phyloP scores from a whole-genome alignment of 1,284 basidiomycete genomes.

The Ceratobasidium sp. region DNA sequence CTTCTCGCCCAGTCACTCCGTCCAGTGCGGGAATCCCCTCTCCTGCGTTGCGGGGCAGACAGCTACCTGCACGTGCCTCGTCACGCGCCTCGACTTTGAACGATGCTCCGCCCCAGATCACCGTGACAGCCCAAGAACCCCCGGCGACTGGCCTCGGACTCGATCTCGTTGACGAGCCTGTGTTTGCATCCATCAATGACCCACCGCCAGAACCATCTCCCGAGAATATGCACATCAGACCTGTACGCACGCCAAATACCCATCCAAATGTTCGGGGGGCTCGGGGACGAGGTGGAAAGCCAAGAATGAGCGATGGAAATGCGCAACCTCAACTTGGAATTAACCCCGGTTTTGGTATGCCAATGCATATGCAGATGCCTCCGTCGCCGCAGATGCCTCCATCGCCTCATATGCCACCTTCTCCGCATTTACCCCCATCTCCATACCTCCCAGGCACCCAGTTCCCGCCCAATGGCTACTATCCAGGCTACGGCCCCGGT shows the following conservation, averaged over 20 bases:
- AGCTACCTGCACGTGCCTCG: conserved; percentile 16
- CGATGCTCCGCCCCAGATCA: conserved; percentile 35
- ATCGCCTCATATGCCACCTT: conserved; percentile 29
- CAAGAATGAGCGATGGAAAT: conserved; percentile 16
- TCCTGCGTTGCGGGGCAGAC: conserved; percentile 14
- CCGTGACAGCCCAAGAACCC: conserved; percentile 12
- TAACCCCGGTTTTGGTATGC: conserved; percentile 15
- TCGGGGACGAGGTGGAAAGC: conserved; percentile 38
- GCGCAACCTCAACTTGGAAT: neutral
- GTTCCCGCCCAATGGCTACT: conserved; percentile 13
- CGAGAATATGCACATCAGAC: conserved; percentile 15
- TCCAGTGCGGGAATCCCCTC: conserved; percentile 17
- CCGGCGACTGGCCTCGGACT: conserved; percentile 6
- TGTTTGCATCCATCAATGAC: conserved; percentile 35
- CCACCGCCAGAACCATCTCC: conserved; percentile 12
- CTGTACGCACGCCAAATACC: conserved; percentile 24
- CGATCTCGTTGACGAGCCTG: conserved; percentile 23
- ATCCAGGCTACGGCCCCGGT: conserved; percentile 8
- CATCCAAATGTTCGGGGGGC: conserved; percentile 9
- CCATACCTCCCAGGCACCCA: conserved; percentile 3
- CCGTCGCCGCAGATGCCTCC: conserved; percentile 21
- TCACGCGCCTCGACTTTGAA: conserved; percentile 32
- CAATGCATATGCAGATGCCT: conserved; percentile 32
- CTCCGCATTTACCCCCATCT: conserved; percentile 22
- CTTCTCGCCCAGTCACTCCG: conserved; percentile 26